phyloP scores from a whole-genome alignment of 768 basidiomycete species.

The Pisolithus orientalis region DNA sequence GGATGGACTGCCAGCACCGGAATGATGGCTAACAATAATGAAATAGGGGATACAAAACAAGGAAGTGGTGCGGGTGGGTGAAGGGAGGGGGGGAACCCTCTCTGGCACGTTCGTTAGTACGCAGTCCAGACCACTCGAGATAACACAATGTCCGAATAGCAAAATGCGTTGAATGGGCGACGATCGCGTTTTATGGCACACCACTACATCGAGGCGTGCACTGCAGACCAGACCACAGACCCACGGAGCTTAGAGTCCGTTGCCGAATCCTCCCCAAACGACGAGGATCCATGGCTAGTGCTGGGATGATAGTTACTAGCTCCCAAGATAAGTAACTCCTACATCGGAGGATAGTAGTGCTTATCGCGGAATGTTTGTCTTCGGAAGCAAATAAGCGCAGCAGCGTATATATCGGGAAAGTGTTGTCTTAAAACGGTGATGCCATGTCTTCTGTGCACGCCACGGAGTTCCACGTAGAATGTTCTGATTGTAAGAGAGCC shows the following conservation, averaged over 20 bases:
- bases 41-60: not conserved
- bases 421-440: not conserved
- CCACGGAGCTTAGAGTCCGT: not conserved
- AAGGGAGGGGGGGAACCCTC: not conserved
- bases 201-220: not conserved
- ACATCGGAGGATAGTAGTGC: no score
- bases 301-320: no score
- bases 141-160: slow-evolving; percentile 4
- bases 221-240: not conserved
- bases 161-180: not conserved
- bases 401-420: not conserved
- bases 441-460: not conserved
- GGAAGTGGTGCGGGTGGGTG: no score
- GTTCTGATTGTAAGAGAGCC: not conserved
- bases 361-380: no score
- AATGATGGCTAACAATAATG: no score
- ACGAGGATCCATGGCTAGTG: not conserved
- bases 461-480: not conserved
- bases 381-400: no score
- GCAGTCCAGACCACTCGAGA: not conserved
- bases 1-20: no score
- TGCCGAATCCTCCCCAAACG: not conserved
- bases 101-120: not conserved
- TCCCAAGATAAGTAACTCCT: no score
- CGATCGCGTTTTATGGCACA: not conserved